These are phyloP conservation scores for Malus sylvestris DNA, from an alignment of 306 rosid genomes.

Conservation along the genomic window DNA sequence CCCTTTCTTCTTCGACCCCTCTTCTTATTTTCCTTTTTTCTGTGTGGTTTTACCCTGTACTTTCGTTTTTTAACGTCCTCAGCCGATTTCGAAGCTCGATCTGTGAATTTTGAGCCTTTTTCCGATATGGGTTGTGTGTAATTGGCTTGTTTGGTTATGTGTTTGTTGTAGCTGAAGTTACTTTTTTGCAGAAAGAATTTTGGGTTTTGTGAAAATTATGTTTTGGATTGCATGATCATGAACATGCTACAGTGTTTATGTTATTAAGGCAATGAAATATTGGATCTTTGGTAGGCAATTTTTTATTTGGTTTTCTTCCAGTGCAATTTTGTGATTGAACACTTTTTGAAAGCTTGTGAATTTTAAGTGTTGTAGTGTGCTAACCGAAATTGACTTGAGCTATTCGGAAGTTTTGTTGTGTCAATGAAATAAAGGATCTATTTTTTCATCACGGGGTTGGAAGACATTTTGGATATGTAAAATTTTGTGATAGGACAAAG, in stretches of 20 bases:
- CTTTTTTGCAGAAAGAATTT: neutral
- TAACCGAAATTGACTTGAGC: neutral
- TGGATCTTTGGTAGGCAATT: neutral
- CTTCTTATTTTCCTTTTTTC: neutral
- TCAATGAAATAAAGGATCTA: too few relatives aligned
- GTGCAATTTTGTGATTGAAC: neutral
- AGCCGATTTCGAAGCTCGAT: slow-evolving; percentile 25
- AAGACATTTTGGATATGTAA: too few relatives aligned
- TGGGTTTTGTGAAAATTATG: neutral
- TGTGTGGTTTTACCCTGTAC: neutral
- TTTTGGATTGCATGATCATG: neutral
- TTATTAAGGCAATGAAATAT: neutral
- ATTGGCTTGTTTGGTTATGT: neutral
- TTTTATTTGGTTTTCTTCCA: neutral
- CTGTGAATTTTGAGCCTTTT: slow-evolving; percentile 10
- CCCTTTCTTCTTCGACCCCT: neutral
- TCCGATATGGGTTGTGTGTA: neutral
- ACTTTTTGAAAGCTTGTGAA: neutral
- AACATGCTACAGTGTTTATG: neutral
- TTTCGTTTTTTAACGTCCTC: neutral
- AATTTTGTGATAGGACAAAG: too few relatives aligned
- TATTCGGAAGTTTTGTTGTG: neutral
- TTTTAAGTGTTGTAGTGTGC: neutral
- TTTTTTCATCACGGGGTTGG: too few relatives aligned
- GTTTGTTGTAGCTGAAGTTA: neutral